Base-by-base conservation (phyloP, 2,329 filamentous ascomycete genomes). In the Venturia nashicola region DNA sequence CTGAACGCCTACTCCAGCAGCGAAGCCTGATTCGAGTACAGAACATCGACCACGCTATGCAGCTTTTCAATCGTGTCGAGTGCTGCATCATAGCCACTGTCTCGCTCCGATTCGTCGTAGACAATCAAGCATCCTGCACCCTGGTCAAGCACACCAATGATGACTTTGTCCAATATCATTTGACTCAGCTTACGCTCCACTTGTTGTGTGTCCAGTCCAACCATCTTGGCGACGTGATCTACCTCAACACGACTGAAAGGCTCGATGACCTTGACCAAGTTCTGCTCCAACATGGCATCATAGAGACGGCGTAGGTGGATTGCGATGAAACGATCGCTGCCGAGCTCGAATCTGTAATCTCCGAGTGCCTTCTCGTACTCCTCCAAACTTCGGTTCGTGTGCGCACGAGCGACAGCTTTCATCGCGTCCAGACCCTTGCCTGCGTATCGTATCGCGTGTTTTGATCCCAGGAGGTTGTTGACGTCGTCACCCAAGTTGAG, bases 161-260 rank as follows among this genome's bases (percentile, higher is more conserved):
- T 97, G 71, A 97, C 91, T 82, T 97, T 97, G 80, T 99, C 94
- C 65, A 99, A 83, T 72, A 99, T 99, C 95, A 99, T 99, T 82
- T 99, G 95, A 57, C 90, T 95, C 67, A 99, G 83, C 83, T 99
- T 99, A 71, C 92, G 86, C 84, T 99, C 95, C 66, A 99, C 94
- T 79, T 97, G 93, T 76, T 91, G 88, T 34, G 90, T 96, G 75
- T 97, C 94, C 67, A 99, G 82, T 46, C 93, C 92, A 62, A 99
- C 94, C 88, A 97, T 96, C 81, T 94, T 91, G 69, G 94, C 93
- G 71, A 99, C 91, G 75, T 99, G 94, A 70, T 88, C 89, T 71
- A 99, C 96, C 79, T 99, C 94, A 63, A 99, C 94, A 67, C 92
- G 86, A 72, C 90, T 96, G 79, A 97, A 99, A 27, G 94, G 94